Percentiles rank a stretch among this genome's conserved stretches.
These are phyloP conservation scores for Penicillium diatomitis DNA, from an alignment of 495 filamentous ascomycete genomes.

Conservation along the genomic window DNA sequence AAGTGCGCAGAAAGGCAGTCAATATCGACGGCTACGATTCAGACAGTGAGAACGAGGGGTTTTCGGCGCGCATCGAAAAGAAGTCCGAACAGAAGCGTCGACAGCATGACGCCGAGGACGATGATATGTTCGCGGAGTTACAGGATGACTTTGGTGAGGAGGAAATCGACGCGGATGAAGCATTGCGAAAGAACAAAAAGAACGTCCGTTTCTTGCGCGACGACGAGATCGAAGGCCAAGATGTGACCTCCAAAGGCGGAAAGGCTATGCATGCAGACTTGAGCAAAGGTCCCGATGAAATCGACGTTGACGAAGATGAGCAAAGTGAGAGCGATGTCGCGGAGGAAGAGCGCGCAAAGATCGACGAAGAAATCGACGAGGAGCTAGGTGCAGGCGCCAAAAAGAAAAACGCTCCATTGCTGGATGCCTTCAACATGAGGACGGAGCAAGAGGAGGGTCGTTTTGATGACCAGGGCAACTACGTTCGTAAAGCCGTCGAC, in stretches of 20 bases:
- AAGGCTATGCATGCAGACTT: conserved; percentile 57
- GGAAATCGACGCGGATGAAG: conserved; percentile 38
- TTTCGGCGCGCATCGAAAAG: conserved; percentile 57
- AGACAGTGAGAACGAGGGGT: conserved; percentile 88
- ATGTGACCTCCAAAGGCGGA: conserved; percentile 60
- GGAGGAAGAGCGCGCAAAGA: conserved; percentile 61
- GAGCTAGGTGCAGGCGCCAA: conserved; percentile 83
- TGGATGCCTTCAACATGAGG: conserved; percentile 94
- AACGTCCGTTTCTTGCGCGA: conserved; percentile 66
- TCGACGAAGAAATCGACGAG: conserved; percentile 65
- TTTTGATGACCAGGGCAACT: conserved; percentile 88
- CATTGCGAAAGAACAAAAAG: conserved; percentile 59
- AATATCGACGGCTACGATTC: conserved; percentile 96
- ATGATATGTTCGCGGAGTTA: conserved; percentile 87
- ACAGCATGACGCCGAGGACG: conserved; percentile 41
- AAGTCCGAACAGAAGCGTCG: conserved; percentile 44
- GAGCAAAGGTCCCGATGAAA: conserved; percentile 29
- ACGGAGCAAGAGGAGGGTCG: conserved; percentile 84
- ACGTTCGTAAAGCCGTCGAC: conserved; percentile 77
- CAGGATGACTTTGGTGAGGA: conserved; percentile 52
- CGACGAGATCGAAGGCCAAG: conserved; percentile 80
- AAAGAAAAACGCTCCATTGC: conserved; percentile 89
- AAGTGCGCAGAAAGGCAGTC: conserved; percentile 80
- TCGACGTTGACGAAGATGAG: conserved; percentile 31
- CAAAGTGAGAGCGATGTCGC: conserved; percentile 62